phyloP scores from a whole-genome alignment of 2,329 filamentous ascomycete species.

The Fusarium liriodendri region DNA sequence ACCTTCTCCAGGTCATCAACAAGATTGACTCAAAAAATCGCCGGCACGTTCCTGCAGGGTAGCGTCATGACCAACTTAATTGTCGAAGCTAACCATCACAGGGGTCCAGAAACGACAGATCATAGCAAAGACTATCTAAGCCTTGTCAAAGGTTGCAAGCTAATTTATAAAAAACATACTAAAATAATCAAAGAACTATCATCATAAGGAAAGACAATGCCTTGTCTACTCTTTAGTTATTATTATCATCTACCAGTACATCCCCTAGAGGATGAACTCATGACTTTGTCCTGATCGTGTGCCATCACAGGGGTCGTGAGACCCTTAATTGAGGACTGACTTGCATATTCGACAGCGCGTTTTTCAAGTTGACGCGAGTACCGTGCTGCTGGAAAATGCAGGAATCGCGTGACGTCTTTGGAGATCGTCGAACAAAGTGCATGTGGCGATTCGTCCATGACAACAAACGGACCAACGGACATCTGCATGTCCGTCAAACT shows the following conservation, averaged over 20 bases:
- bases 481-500: background rate
- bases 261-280: background rate
- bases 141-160: background rate
- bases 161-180: background rate
- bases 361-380: background rate
- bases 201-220: background rate
- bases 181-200: background rate
- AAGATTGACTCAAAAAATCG: background rate
- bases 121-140: background rate
- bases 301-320: background rate
- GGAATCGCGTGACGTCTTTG: background rate
- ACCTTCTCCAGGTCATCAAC: background rate
- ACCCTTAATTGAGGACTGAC: background rate
- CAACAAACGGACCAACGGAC: background rate
- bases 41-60: slow-evolving; percentile 19
- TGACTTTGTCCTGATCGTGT: background rate
- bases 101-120: background rate
- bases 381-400: background rate
- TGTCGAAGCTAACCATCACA: slow-evolving; percentile 10
- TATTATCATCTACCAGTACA: background rate
- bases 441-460: background rate
- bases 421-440: background rate
- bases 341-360: background rate
- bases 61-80: slow-evolving; percentile 35
- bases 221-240: background rate